Percentiles rank a stretch among this genome's conserved stretches.
Conservation (phyloP, 805 yeast genomes). For the Ogataea salicorniae region DNA sequence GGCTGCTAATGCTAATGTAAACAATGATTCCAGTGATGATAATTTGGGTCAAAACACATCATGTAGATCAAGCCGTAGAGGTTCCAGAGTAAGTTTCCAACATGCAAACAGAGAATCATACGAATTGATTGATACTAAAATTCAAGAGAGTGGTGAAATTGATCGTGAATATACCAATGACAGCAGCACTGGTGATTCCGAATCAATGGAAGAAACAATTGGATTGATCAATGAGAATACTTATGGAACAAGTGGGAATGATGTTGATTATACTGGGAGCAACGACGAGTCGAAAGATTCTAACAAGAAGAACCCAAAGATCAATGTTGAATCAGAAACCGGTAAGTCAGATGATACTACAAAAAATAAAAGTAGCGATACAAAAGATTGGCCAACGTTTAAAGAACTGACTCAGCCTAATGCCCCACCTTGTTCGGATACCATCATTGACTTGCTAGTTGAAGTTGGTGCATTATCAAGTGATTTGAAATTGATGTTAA, state of each 20-base stretch:
- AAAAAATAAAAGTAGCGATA: background rate
- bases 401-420: constrained; percentile 54
- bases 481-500: constrained; percentile 58
- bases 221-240: constrained; percentile 4
- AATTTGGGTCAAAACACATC: background rate
- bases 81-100: constrained; percentile 1
- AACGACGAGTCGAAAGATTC: background rate
- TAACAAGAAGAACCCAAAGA: background rate
- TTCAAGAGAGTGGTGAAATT: background rate
- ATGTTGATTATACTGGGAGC: background rate
- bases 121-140: background rate
- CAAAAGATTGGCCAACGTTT: constrained; percentile 41
- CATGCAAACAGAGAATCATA: background rate
- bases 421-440: constrained; percentile 51
- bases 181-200: constrained; percentile 10
- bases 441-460: constrained; percentile 52
- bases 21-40: constrained; percentile 1
- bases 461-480: constrained; percentile 58
- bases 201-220: constrained; percentile 12
- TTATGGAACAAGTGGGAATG: constrained; percentile 5
- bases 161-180: background rate
- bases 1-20: background rate
- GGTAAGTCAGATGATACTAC: background rate
- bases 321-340: background rate
- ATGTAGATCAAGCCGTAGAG: constrained; percentile 2